phyloP scores from a whole-genome alignment of 2,329 filamentous ascomycete genomes.

The Xylariaceae sp. region DNA sequence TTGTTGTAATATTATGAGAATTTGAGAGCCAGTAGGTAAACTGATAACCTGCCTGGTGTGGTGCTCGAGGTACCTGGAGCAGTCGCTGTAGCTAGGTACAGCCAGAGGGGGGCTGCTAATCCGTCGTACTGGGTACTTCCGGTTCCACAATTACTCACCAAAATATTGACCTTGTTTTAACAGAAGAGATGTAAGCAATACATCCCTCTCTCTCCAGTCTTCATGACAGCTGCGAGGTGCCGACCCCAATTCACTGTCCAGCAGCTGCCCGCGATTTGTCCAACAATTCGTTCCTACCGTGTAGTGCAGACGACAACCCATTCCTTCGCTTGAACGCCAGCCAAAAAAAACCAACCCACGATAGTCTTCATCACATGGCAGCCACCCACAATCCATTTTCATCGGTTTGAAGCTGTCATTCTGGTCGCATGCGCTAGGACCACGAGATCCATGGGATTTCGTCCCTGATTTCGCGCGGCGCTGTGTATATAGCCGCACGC shows the following conservation, averaged over 20 bases:
- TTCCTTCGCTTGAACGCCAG: constrained; percentile 26
- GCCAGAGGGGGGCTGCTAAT: not conserved
- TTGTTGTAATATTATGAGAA: too few relatives aligned
- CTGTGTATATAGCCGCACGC: constrained; percentile 36
- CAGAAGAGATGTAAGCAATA: not conserved
- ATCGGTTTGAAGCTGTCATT: constrained; percentile 28
- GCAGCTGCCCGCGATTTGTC: constrained; percentile 6
- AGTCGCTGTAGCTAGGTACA: too few relatives aligned
- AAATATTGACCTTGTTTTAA: too few relatives aligned
- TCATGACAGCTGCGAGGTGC: not conserved
- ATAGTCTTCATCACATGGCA: constrained; percentile 35
- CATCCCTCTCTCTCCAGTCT: too few relatives aligned
- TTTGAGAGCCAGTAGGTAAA: too few relatives aligned
- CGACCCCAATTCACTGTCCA: constrained; percentile 4
- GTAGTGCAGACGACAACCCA: constrained; percentile 25
- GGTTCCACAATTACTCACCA: not conserved
- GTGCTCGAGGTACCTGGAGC: too few relatives aligned
- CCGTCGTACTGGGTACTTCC: not conserved
- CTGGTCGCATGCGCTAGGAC: constrained; percentile 36
- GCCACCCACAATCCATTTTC: constrained; percentile 24
- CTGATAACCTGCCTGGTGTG: too few relatives aligned
- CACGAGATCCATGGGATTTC: constrained; percentile 38
- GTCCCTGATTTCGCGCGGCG: constrained; percentile 39
- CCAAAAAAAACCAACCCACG: constrained; percentile 10
- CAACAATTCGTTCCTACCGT: constrained; percentile 20